Conservation (phyloP, 2,329 filamentous ascomycete species). For the Clonostachys rosea region DNA sequence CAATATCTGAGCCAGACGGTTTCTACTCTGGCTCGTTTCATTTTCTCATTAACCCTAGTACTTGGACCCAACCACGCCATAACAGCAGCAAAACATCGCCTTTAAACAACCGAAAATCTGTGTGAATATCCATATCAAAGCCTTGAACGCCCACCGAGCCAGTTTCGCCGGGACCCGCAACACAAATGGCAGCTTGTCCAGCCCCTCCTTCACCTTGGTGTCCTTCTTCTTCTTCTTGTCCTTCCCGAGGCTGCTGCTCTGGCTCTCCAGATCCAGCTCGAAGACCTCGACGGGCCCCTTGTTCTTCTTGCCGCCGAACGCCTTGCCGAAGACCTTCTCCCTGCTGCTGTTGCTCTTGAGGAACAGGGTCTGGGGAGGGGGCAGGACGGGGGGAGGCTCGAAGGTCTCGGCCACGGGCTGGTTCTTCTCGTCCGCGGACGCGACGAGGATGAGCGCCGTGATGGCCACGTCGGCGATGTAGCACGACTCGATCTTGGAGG, state of each 20-base stretch:
- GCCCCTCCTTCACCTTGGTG: slow-evolving; percentile 27
- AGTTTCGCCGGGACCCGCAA: slow-evolving; percentile 44
- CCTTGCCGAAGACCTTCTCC: slow-evolving; percentile 10
- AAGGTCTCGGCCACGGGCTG: slow-evolving; percentile 41
- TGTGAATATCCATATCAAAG: slow-evolving; percentile 53
- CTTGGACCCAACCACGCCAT: slow-evolving; percentile 42
- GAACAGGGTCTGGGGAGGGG: slow-evolving; percentile 25
- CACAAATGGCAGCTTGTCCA: slow-evolving; percentile 45
- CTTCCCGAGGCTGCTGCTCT: slow-evolving; percentile 38
- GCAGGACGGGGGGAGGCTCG: slow-evolving; percentile 39
- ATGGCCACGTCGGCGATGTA: slow-evolving; percentile 61
- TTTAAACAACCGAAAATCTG: slow-evolving; percentile 47
- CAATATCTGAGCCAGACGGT: too few species aligned
- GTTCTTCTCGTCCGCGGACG: slow-evolving; percentile 50
- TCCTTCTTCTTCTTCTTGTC: slow-evolving; percentile 22
- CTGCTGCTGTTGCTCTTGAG: slow-evolving; percentile 8
- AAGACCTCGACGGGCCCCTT: slow-evolving; percentile 47
- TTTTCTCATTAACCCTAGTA: slow-evolving; percentile 17
- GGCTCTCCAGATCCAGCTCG: slow-evolving; percentile 59
- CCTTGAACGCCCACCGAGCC: slow-evolving; percentile 49
- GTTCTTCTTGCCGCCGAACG: slow-evolving; percentile 15
- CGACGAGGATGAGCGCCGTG: slow-evolving; percentile 54
- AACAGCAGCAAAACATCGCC: slow-evolving; percentile 43
- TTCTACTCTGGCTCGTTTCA: too few species aligned
- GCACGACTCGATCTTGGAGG: slow-evolving; percentile 53